phyloP scores from a whole-genome alignment of 2,329 filamentous ascomycete species.

The Sporothrix brunneoviolacea region DNA sequence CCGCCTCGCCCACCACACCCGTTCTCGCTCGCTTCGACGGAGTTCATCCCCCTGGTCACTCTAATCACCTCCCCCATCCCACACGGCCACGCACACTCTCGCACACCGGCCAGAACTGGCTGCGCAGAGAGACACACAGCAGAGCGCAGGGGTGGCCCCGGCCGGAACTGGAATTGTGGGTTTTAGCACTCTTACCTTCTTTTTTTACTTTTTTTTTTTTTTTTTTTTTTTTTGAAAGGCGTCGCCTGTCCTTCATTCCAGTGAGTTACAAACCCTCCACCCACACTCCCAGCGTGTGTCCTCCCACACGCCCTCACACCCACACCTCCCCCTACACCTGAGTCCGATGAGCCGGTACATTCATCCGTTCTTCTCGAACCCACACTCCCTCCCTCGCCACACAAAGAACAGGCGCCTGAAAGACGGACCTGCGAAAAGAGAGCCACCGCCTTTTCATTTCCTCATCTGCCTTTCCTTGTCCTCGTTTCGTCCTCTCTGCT shows the following conservation, averaged over 20 bases:
- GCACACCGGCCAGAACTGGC: too few species aligned
- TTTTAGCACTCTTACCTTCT: not conserved
- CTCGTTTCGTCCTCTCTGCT: not conserved
- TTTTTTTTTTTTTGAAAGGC: not conserved
- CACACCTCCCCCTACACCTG: slow-evolving; percentile 12
- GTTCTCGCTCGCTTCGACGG: not conserved
- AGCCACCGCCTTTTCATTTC: slow-evolving; percentile 8
- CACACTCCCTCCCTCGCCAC: slow-evolving; percentile 14
- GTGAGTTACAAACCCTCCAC: not conserved
- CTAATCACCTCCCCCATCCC: slow-evolving; percentile 1
- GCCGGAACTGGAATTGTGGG: slow-evolving; percentile 12
- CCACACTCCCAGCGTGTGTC: slow-evolving; percentile 9
- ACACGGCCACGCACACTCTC: slow-evolving; percentile 1
- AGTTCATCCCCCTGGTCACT: not conserved
- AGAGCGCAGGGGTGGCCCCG: slow-evolving; percentile 5
- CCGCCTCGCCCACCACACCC: too few species aligned
- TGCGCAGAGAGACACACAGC: slow-evolving; percentile 5
- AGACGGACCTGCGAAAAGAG: not conserved
- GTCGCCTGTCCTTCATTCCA: not conserved
- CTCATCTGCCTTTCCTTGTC: not conserved
- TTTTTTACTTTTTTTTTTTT: not conserved
- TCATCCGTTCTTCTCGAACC: slow-evolving; percentile 22
- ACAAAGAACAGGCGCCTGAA: not conserved
- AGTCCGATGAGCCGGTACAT: slow-evolving; percentile 27
- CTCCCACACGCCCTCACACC: slow-evolving; percentile 12